Conservation (phyloP, 2,329 filamentous ascomycete species). For the Pseudogymnoascus destructans region DNA sequence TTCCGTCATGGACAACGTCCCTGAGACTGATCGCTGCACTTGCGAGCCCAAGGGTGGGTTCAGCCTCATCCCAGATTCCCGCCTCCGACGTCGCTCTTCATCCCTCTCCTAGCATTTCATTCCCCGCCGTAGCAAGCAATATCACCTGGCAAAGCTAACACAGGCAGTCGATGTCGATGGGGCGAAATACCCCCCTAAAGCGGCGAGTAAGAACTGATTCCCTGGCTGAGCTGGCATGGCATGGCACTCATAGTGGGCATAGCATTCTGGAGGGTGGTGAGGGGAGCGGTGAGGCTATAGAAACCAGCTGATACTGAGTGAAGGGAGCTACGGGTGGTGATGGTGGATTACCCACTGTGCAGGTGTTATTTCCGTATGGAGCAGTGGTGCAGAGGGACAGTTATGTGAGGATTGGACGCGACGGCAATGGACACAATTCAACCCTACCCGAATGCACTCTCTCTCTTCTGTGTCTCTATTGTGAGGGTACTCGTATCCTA, state of each 20-base stretch:
- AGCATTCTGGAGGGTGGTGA: conserved; percentile 9
- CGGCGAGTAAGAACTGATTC: conserved; percentile 19
- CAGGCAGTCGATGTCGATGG: conserved; percentile 36
- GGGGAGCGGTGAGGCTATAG: not conserved
- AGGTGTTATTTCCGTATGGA: not conserved
- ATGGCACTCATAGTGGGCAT: conserved; percentile 7
- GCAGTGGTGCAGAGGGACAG: not conserved
- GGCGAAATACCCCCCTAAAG: conserved; percentile 41
- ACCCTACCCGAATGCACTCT: not conserved
- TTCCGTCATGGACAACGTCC: conserved; percentile 38
- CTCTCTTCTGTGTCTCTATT: not conserved
- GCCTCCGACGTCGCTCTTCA: not conserved
- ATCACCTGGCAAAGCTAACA: conserved; percentile 25
- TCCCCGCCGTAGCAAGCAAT: not conserved
- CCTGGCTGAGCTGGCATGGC: conserved; percentile 10
- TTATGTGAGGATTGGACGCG: not conserved
- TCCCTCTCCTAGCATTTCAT: not conserved
- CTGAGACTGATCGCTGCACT: conserved; percentile 38
- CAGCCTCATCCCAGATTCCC: not conserved
- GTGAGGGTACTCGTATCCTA: not conserved
- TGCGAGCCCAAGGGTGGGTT: conserved; percentile 26
- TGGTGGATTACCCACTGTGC: not conserved
- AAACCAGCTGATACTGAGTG: conserved; percentile 5
- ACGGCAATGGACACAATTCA: not conserved
- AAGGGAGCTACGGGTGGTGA: not conserved